Evolutionary conservation across 306 rosid species (phyloP), one percentile per base, ranked within the genome.

Genomic region (Canavalia ensiformis): DNA sequence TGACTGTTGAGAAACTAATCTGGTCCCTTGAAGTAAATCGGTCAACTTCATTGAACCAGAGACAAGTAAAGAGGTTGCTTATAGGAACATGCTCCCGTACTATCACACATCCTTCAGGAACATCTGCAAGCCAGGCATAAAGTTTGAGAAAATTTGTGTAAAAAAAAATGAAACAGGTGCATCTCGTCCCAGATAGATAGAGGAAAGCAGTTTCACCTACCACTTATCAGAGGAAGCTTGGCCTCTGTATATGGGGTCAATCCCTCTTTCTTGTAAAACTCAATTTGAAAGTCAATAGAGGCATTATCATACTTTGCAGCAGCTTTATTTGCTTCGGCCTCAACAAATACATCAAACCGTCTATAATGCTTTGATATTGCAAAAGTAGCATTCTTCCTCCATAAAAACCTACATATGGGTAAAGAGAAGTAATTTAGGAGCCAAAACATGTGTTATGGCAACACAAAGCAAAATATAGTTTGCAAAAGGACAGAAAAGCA

Each of bases 301-400:
- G 90, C 90, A 74, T 90, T 95, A 37, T 88, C 87, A 47, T 95
- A 95, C 87, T 95, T 95, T 78, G 83, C 84, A n/a, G 98, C 99
- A 85, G 87, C 97, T 86, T 95, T 95, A 83, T 95, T 95, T 60
- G 99, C 99, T 83, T 95, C 99, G 1, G 99, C 99, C 94, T 95
- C 99, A 9, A 78, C 9, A 73, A 93, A 95, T 37, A 90, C 96
- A 62, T 95, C 99, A 74, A 95, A 95, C 75, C 98, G 97, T 89
- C 79, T 90, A 81, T 95, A 95, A 87, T 93, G 99, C 87, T 88
- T 91, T 68, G 99, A 95, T 87, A 95, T 95, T 6, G 98, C 97
- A 81, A 91, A 93, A 50, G 97, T 93, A 59, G 86, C 97, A 91
- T 91, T 95, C 81, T 93, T 89, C 87, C 99, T 90, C 99, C 99